Conservation (phyloP, 176 grass and related monocot species). For the Melocanna baccifera region DNA sequence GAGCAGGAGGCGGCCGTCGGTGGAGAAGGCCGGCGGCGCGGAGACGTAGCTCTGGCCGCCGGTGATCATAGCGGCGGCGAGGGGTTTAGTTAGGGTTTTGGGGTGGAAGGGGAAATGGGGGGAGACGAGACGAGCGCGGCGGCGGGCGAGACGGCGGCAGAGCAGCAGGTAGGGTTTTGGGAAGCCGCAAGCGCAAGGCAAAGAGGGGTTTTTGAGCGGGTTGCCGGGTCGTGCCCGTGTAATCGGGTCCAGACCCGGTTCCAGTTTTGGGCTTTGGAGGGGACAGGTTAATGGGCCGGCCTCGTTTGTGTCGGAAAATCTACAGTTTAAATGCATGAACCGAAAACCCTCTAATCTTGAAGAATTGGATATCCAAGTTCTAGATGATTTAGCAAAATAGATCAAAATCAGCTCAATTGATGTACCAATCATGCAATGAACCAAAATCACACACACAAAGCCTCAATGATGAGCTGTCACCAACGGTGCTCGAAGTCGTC, state of each 20-base stretch:
- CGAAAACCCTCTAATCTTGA: no score
- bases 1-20: conserved; percentile 65
- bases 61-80: conserved; percentile 54
- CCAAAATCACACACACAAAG: no score
- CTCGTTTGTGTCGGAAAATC: neutral
- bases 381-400: no score
- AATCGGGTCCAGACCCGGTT: conserved; percentile 1
- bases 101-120: neutral
- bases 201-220: neutral
- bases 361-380: no score
- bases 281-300: neutral
- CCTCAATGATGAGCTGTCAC: no score
- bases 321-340: no score
- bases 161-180: conserved; percentile 42
- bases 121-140: neutral
- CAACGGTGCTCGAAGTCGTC: no score
- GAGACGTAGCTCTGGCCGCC: conserved; percentile 82
- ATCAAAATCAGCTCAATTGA: no score
- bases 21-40: conserved; percentile 74
- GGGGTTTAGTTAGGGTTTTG: conserved; percentile 23
- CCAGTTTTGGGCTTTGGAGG: neutral
- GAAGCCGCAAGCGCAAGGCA: neutral
- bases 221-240: neutral
- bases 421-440: no score
- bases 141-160: neutral